Base-by-base conservation (phyloP, 2,329 filamentous ascomycete genomes). In the Cylindrodendrum hubeiense region DNA sequence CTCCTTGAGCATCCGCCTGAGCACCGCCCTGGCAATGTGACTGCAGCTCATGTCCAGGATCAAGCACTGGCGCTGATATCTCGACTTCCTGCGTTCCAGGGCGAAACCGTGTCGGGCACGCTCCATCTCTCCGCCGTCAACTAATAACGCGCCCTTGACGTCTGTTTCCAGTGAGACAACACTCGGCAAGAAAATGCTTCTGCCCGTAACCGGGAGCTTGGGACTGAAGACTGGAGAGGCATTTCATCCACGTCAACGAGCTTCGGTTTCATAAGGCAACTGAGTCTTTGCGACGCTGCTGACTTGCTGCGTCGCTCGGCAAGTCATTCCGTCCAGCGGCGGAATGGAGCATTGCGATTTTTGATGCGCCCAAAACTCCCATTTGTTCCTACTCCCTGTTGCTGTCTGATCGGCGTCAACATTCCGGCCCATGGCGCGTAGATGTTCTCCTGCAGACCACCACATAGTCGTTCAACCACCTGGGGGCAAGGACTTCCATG, bases 381-480 rank as follows among this genome's bases (percentile, higher is more conserved):
- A 15, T 24, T 24, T 26, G 47, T 17, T 44, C 8, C 15, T 24
- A 15, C 28, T 21, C 19, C 12, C 33, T 37, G n/a, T 30, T 34
- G 5, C 12, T 52, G 49, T 47, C 41, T 26, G 26, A 52, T 46
- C 49, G 56, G 19, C 47, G 12, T 6, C n/a, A 12, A 30, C 56
- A 59, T 59, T 59, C 56, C 56, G 28, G 21, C n/a, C 47, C 22
- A 19, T 15, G 24, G 56, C 39, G 30, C 34, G 37, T 19, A 34
- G 7, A 49, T 30, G 28, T 26, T 37, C 12, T 30, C 12, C 22
- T 19, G 22, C 17, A 39, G 4, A 22, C 9, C 30, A 33, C 22
- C 17, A 15, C 5, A 44, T 34, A 2, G 22, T 34, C 8, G 13
- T 21, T 26, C 7, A 52, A 43, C 34, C 34, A 37, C 12, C 34